Conservation (phyloP, 2,329 filamentous ascomycete genomes). For the Fusarium lateritium region DNA sequence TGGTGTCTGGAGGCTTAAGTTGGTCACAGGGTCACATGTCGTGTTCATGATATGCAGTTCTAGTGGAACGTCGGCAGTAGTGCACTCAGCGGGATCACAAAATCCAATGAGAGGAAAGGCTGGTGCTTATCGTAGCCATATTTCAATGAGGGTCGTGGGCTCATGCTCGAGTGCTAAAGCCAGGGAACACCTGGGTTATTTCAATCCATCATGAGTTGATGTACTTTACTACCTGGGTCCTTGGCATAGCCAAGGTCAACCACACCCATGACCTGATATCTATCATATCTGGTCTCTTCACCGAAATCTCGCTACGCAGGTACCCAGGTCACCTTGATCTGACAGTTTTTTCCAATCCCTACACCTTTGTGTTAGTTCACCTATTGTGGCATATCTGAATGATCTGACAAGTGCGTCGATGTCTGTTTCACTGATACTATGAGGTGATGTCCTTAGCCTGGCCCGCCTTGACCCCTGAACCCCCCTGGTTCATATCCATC, state of each 20-base stretch:
- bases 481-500: conserved; percentile 33
- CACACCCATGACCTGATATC: conserved; percentile 14
- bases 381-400: neutral
- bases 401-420: conserved; percentile 10
- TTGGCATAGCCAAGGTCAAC: neutral
- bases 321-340: neutral
- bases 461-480: conserved; percentile 25
- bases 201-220: conserved; percentile 23
- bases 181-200: neutral
- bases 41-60: conserved; percentile 32
- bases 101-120: neutral
- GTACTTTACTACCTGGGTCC: neutral
- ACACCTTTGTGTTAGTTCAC: conserved; percentile 1
- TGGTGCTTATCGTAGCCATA: neutral
- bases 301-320: conserved; percentile 11
- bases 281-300: neutral
- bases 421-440: conserved; percentile 20
- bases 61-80: conserved; percentile 12
- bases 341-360: conserved; percentile 1
- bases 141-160: neutral
- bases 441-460: conserved; percentile 26
- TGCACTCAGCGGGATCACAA: neutral
- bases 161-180: neutral
- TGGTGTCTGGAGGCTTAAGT: neutral
- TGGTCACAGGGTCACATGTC: conserved; percentile 11